phyloP scores from a whole-genome alignment of 2,329 filamentous ascomycete genomes.

The Tolypocladium pustulatum region DNA sequence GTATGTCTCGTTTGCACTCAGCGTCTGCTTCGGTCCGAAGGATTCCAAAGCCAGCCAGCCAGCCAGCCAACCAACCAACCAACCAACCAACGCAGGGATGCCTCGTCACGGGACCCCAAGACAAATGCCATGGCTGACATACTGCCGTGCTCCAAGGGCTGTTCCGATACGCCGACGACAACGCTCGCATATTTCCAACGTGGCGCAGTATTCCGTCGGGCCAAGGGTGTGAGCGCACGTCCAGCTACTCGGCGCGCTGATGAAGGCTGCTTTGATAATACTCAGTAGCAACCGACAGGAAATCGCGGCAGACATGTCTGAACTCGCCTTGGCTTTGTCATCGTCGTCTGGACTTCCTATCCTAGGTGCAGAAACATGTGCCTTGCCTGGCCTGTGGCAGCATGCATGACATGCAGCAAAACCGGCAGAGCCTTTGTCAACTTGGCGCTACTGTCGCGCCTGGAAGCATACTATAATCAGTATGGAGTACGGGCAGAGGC shows the following conservation, averaged over 20 bases:
- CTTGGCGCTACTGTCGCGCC: constrained; percentile 7
- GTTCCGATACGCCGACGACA: not conserved
- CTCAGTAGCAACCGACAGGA: not conserved
- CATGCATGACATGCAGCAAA: constrained; percentile 11
- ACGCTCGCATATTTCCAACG: not conserved
- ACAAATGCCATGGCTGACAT: not conserved
- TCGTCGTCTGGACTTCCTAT: not conserved
- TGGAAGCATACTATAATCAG: not conserved
- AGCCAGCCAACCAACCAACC: not conserved
- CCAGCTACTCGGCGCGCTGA: not conserved
- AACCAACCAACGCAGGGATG: not conserved
- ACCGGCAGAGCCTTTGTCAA: not conserved
- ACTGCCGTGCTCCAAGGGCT: not conserved
- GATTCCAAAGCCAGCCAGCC: not conserved
- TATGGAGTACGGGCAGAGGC: not conserved
- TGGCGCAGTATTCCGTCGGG: not conserved
- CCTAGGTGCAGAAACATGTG: not conserved
- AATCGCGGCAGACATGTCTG: not conserved
- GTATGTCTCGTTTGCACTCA: not conserved
- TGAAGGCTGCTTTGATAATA: not conserved
- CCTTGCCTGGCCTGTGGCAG: constrained; percentile 5
- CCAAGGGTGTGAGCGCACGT: not conserved
- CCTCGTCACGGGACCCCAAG: not conserved
- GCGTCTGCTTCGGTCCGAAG: not conserved
- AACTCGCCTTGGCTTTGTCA: not conserved